phyloP scores from a whole-genome alignment of 2,329 filamentous ascomycete genomes.

The Cercospora brassicicola region DNA sequence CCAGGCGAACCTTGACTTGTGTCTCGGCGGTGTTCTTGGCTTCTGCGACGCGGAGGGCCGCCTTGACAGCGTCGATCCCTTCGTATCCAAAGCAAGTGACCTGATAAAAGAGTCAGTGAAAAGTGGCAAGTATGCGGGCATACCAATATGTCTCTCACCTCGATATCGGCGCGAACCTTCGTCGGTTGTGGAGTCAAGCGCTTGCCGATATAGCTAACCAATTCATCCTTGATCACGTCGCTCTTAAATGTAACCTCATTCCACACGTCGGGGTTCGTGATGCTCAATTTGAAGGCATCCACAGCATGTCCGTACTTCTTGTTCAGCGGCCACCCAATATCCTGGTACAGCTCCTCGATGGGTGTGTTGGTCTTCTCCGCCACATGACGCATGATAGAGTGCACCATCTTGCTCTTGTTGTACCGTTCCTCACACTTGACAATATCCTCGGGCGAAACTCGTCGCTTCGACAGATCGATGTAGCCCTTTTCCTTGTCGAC shows the following conservation, averaged over 20 bases:
- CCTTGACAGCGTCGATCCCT: conserved; percentile 97
- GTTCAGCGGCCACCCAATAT: conserved; percentile 95
- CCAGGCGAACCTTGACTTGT: conserved; percentile 96
- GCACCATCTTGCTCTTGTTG: conserved; percentile 99
- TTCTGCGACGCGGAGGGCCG: conserved; percentile 85
- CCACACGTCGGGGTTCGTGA: conserved; percentile 98
- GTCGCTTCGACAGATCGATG: conserved; percentile 97
- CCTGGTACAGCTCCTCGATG: conserved; percentile 93
- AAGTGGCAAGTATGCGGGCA: neutral
- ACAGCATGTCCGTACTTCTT: conserved; percentile 96
- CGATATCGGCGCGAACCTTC: conserved; percentile 96
- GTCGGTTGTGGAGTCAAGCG: conserved; percentile 96
- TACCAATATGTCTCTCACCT: conserved; percentile 50
- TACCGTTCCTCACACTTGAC: conserved; percentile 98
- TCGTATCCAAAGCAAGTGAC: conserved; percentile 87
- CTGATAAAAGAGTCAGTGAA: conserved; percentile 14
- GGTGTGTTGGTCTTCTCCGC: conserved; percentile 93
- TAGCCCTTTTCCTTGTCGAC: conserved; percentile 99
- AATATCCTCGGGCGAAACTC: conserved; percentile 96
- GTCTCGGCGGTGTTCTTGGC: conserved; percentile 87
- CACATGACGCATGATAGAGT: conserved; percentile 98
- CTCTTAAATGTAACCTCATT: conserved; percentile 86
- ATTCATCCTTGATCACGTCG: conserved; percentile 80
- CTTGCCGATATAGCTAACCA: conserved; percentile 95
- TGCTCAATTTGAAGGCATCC: conserved; percentile 98